Evolutionary conservation across 257 asterid genomes (phyloP).

Genomic region (Solanum paucissectum): DNA sequence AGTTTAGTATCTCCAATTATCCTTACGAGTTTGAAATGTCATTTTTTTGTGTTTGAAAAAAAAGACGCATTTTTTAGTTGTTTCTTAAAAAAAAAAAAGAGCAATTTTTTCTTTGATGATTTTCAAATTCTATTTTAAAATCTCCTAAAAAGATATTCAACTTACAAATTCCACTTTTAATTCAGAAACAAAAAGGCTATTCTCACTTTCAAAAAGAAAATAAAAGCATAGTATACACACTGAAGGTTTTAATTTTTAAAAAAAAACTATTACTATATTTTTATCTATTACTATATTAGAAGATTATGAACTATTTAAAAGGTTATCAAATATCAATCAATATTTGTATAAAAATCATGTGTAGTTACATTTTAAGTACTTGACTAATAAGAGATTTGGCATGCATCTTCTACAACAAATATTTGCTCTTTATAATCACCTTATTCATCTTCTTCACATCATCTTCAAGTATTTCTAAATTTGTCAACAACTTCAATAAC

Average conservation of each 20-base stretch:
- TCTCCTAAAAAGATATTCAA: not conserved
- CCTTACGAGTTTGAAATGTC: no score
- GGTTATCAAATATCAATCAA: not conserved
- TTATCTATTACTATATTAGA: not conserved
- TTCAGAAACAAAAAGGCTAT: no score
- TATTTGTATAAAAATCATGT: not conserved
- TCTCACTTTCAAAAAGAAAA: no score
- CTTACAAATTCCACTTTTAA: no score
- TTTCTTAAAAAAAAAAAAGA: no score
- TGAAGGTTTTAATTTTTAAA: no score
- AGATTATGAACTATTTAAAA: not conserved
- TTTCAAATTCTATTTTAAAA: not conserved
- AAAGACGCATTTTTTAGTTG: no score
- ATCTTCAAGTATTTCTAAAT: not conserved
- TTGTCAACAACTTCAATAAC: not conserved
- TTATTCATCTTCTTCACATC: not conserved
- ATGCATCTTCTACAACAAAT: not conserved
- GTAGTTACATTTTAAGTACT: not conserved
- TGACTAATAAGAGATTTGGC: not conserved
- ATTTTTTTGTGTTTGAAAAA: no score
- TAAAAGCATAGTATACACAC: no score
- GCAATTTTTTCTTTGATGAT: not conserved
- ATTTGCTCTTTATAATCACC: no score
- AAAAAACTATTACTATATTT: not conserved
- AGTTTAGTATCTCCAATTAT: no score